Evolutionary conservation across 192 early-diverging fungal genomes (phyloP), one percentile per base, ranked within the genome.

Genomic region (Coemansia sp.): DNA sequence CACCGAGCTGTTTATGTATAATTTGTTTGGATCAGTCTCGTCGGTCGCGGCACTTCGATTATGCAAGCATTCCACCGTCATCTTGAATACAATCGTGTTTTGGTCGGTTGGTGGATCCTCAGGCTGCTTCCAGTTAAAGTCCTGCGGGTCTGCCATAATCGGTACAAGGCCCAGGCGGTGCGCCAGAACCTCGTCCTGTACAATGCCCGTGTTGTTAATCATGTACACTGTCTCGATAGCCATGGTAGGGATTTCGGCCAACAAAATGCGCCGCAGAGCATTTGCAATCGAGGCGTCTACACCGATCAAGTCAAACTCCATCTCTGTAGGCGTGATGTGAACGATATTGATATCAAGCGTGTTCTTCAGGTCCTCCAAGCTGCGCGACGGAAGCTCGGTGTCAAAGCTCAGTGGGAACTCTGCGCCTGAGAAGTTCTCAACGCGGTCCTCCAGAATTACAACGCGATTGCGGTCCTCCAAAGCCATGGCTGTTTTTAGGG

Each of bases 211-310:
- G 86, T 97, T 97, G 86, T 97, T 92, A 79, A 91, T 86, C 49
- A 97, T 86, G 76, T 90, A 99, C 24, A 98, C 95, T 22, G 92
- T 89, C 74, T 98, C 95, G 52, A 98, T 97, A 5, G 97, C 97
- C 96, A 99, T 95, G 1, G 96, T 96, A 18, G 97, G 96, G 18
- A 99, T 87, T 70, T 99, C 97, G 3, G 95, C 94, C 71, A 99
- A 93, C 88, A 99, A 72, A 43, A 96, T 93, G 49, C 97, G 77
- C 41, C 97, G 88, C 74, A 99, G 87, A 5, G 96, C 94, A 75
- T 99, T 99, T 58, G 96, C 96, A 61, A 99, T 88, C 20, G 95
- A 88, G 38, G 95, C 94, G 68, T 98, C 95, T 24, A 97, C 74
- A 38, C 96, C 96, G 63, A 96, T 91, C 73, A 99, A 76, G 78